A percentile compares a stretch with the other conserved stretches of the same genome.
Conservation (phyloP, 2,329 filamentous ascomycete genomes). For the Talaromyces sp. region DNA sequence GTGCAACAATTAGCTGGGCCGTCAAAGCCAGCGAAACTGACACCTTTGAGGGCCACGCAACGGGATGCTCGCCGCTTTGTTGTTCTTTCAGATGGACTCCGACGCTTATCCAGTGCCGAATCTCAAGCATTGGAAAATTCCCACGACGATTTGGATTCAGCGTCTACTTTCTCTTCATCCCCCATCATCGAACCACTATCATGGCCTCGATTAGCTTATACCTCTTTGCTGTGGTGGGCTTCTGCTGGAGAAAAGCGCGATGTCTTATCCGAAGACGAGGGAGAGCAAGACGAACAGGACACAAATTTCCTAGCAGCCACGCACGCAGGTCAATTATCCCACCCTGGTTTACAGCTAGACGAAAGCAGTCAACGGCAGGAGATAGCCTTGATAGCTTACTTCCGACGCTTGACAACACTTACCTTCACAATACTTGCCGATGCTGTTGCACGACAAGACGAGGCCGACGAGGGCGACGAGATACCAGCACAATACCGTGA, state of each 20-base stretch:
- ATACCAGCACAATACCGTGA: conserved; percentile 14
- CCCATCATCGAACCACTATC: conserved; percentile 51
- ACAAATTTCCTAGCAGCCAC: conserved; percentile 32
- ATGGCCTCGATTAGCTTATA: conserved; percentile 57
- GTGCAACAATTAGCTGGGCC: conserved; percentile 53
- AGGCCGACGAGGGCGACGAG: conserved; percentile 12
- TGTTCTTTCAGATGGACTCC: conserved; percentile 60
- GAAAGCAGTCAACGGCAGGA: conserved; percentile 36
- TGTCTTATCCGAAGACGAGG: conserved; percentile 50
- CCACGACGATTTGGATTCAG: conserved; percentile 32
- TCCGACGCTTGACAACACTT: conserved; percentile 42
- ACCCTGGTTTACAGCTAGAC: conserved; percentile 22
- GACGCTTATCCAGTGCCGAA: conserved; percentile 24
- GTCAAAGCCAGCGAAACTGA: conserved; percentile 20
- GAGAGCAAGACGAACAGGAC: conserved; percentile 43
- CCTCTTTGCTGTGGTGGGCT: conserved; percentile 63
- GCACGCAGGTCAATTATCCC: conserved; percentile 20
- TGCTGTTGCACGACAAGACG: conserved; percentile 38
- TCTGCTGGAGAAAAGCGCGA: conserved; percentile 57
- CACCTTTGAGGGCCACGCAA: conserved; percentile 72
- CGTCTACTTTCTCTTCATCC: conserved; percentile 38
- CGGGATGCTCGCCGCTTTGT: conserved; percentile 79
- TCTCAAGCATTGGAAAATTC: conserved; percentile 12
- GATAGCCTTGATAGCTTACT: conserved; percentile 46
- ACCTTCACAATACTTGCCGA: conserved; percentile 42